Conservation (phyloP, 1,139 yeast species). For the Zhuliangozyma blackwelliae region DNA sequence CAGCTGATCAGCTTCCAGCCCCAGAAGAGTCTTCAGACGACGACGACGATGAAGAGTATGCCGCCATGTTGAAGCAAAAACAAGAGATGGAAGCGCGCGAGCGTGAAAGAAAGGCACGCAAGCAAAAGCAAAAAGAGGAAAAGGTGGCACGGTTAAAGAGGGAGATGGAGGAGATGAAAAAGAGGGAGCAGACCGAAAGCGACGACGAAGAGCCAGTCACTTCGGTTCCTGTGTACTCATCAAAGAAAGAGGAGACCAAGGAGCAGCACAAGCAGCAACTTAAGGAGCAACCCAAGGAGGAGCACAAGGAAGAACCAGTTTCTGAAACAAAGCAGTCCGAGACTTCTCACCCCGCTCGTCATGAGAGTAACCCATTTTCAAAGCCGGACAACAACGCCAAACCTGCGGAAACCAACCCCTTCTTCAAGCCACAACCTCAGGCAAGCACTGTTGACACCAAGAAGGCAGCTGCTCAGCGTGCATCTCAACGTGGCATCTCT, state of each 20-base stretch:
- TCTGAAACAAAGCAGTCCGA: slow-evolving; percentile 1
- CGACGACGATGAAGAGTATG: slow-evolving; percentile 46
- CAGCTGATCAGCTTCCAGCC: slow-evolving; percentile 3
- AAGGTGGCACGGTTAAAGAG: slow-evolving; percentile 55
- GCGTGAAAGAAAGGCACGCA: slow-evolving; percentile 43
- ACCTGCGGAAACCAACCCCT: slow-evolving; percentile 23
- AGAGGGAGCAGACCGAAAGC: slow-evolving; percentile 28
- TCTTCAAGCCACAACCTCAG: slow-evolving; percentile 45
- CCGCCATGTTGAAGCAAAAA: slow-evolving; percentile 43
- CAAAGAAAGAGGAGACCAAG: slow-evolving; percentile 9
- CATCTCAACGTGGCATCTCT: slow-evolving; percentile 56
- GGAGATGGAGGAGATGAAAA: slow-evolving; percentile 59
- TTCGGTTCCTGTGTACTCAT: slow-evolving; percentile 16
- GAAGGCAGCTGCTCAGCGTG: slow-evolving; percentile 61
- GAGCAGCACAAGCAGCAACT: slow-evolving; percentile 3
- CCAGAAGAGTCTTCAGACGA: slow-evolving; percentile 25
- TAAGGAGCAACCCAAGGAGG: slow-evolving; percentile 7
- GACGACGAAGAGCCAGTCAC: slow-evolving; percentile 33
- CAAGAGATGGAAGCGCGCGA: slow-evolving; percentile 47
- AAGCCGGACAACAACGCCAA: slow-evolving; percentile 13
- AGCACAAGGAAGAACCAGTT: slow-evolving; percentile 5
- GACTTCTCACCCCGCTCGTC: slow-evolving; percentile 5
- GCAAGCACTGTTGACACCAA: slow-evolving; percentile 42
- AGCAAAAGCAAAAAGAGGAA: slow-evolving; percentile 52
- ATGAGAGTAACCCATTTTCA: slow-evolving; percentile 34